Evolutionary conservation across 2,329 filamentous ascomycete genomes (phyloP), one percentile per base, ranked within the genome.

Genomic region (Penicillium carneum): DNA sequence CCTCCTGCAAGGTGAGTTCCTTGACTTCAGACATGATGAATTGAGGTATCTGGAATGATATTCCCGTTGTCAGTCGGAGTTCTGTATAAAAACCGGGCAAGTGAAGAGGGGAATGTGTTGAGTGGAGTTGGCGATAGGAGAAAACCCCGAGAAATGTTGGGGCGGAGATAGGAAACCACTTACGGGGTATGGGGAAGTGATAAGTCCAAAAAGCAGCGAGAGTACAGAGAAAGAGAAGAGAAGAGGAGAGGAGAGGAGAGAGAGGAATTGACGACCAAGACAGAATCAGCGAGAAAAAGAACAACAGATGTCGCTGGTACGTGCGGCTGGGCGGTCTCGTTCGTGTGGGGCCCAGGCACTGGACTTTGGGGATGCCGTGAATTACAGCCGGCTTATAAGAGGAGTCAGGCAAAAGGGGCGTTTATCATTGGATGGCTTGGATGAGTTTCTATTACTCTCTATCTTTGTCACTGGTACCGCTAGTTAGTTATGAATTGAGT

Each of bases 1-100:
- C 87, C 80, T 97, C 91, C 75, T 89, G 84, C 82, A 88, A 91
- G 73, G 90, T 95, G 82, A 89, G 86, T 74, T 84, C 79, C 75
- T 84, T 81, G 75, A 87, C 83, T 74, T 80, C 79, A 68, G 83
- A 82, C 83, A 86, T 86, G 69, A 69, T 79, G 73, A 62, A 57
- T 65, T 43, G 50, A 47, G 47, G n/a, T 29, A 51, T 57, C 56
- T 47, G 29, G 20, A 31, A 31, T 11, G 9, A 14, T 23, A 51
- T 45, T n/a, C 29, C n/a, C 33, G 26, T 26, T 31, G 52, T 55
- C 36, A 55, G 42, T 38, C 29, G 2, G 34, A 46, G 29, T 31
- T 50, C 14, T 50, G 12, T 42, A 52, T 58, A 38, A 54, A 39
- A 50, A 61, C 26, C 7, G 36, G 26, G 11, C 18, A 36, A 47